A percentile compares a stretch with the other conserved stretches of the same genome.
These are phyloP conservation scores for Talaromyces liani DNA, from an alignment of 495 filamentous ascomycete species.

Conservation along the genomic window DNA sequence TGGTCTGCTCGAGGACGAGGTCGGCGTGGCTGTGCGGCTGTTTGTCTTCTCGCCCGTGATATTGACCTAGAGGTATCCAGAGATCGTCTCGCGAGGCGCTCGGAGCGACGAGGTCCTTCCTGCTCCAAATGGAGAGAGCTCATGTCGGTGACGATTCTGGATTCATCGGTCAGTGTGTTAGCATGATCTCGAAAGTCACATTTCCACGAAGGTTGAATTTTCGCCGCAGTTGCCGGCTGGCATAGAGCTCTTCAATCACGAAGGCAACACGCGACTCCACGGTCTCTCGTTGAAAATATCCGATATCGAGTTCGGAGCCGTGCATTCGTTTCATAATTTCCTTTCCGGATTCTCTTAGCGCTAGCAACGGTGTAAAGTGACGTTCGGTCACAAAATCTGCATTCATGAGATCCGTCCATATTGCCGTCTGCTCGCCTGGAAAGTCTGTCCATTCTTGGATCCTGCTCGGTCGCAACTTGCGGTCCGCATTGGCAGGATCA, in stretches of 20 bases:
- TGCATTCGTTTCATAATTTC: too few species aligned
- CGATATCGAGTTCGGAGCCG: too few species aligned
- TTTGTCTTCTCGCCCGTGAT: neutral
- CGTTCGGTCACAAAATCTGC: slow-evolving; percentile 8
- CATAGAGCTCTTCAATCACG: slow-evolving; percentile 9
- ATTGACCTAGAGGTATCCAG: neutral
- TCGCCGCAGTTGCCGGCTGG: slow-evolving; percentile 1
- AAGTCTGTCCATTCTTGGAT: slow-evolving; percentile 10
- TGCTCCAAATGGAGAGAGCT: neutral
- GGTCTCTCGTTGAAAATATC: neutral
- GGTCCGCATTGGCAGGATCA: slow-evolving; percentile 10
- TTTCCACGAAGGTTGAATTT: slow-evolving; percentile 4
- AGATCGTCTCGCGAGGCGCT: slow-evolving; percentile 4
- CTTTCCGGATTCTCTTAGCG: too few species aligned
- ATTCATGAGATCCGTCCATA: slow-evolving; percentile 11
- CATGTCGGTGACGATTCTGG: neutral
- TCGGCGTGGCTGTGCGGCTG: neutral
- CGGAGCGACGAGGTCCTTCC: neutral
- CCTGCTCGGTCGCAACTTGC: slow-evolving; percentile 12
- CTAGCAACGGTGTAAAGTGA: neutral
- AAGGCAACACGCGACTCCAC: slow-evolving; percentile 10
- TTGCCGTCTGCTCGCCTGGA: slow-evolving; percentile 8
- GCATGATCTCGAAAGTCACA: neutral
- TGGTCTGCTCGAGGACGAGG: slow-evolving; percentile 25
- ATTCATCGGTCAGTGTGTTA: neutral